Conservation (phyloP, 306 rosid genomes). For the Gynostemma pentaphyllum region DNA sequence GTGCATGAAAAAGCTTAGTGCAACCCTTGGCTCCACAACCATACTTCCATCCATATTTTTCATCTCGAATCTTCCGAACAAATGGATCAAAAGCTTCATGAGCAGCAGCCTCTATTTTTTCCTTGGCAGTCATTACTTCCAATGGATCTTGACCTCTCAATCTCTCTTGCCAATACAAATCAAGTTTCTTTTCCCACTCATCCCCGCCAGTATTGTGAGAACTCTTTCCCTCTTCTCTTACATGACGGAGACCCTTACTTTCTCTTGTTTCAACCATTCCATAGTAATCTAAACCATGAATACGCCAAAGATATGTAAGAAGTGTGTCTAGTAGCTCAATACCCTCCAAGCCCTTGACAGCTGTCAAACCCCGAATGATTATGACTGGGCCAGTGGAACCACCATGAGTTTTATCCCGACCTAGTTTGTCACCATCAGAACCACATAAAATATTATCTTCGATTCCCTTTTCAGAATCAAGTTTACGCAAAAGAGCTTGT, state of each 20-base stretch:
- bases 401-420: slow-evolving; percentile 51
- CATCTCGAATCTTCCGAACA: slow-evolving; percentile 95
- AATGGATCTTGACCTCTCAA: slow-evolving; percentile 80
- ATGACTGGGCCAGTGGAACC: slow-evolving; percentile 74
- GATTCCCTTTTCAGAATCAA: slow-evolving; percentile 78
- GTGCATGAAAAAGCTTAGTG: slow-evolving; percentile 96
- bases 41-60: slow-evolving; percentile 99
- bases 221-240: slow-evolving; percentile 53
- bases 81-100: slow-evolving; percentile 72
- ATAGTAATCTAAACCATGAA: slow-evolving; percentile 92
- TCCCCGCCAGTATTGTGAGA: slow-evolving; percentile 33
- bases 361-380: slow-evolving; percentile 68
- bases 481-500: slow-evolving; percentile 74
- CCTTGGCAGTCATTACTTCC: slow-evolving; percentile 93
- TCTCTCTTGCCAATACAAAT: slow-evolving; percentile 79
- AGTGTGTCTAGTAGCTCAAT: slow-evolving; percentile 85
- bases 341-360: slow-evolving; percentile 96
- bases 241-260: slow-evolving; percentile 85
- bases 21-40: slow-evolving; percentile 99
- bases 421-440: slow-evolving; percentile 52
- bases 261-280: slow-evolving; percentile 83
- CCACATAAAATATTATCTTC: slow-evolving; percentile 66
- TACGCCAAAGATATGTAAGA: slow-evolving; percentile 86
- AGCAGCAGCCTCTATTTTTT: slow-evolving; percentile 90
- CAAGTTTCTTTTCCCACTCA: slow-evolving; percentile 90